These are phyloP conservation scores for Penicillium sclerotiorum DNA, from an alignment of 2,329 filamentous ascomycete species.

Conservation along the genomic window DNA sequence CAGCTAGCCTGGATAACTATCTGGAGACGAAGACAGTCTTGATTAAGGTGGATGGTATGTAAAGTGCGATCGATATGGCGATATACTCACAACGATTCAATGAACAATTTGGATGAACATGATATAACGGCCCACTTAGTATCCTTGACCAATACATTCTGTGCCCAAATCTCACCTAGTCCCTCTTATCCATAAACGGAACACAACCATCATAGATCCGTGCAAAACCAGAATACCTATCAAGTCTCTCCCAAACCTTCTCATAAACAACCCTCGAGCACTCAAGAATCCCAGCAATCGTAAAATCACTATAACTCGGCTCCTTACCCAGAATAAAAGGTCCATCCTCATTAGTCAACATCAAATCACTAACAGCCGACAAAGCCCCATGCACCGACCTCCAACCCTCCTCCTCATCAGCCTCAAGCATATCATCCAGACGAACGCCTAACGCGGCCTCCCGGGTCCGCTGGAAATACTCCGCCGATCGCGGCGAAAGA, in stretches of 20 bases:
- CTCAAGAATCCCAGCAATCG: background rate
- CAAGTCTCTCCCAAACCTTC: background rate
- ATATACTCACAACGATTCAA: too few species aligned
- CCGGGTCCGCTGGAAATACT: slow-evolving; percentile 44
- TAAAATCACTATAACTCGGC: slow-evolving; percentile 40
- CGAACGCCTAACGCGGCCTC: slow-evolving; percentile 38
- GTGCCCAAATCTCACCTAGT: too few species aligned
- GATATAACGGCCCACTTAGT: too few species aligned
- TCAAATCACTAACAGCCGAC: slow-evolving; percentile 33
- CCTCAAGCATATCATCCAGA: slow-evolving; percentile 41
- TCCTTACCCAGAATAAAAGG: slow-evolving; percentile 44
- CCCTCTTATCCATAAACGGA: background rate
- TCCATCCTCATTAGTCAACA: slow-evolving; percentile 39
- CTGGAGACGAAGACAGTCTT: slow-evolving; percentile 18
- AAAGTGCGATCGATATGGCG: too few species aligned
- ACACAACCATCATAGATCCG: background rate
- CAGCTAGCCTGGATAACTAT: slow-evolving; percentile 15
- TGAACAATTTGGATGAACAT: too few species aligned
- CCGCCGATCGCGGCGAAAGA: slow-evolving; percentile 39
- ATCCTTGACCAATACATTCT: too few species aligned
- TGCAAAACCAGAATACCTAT: background rate
- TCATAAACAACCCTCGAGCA: background rate
- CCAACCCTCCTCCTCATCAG: slow-evolving; percentile 10
- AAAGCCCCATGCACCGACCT: slow-evolving; percentile 23
- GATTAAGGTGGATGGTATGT: slow-evolving; percentile 12